Evolutionary conservation across 2,329 filamentous ascomycete species (phyloP), one percentile per base, ranked within the genome.

Genomic region (Ceratocystis destructans): DNA sequence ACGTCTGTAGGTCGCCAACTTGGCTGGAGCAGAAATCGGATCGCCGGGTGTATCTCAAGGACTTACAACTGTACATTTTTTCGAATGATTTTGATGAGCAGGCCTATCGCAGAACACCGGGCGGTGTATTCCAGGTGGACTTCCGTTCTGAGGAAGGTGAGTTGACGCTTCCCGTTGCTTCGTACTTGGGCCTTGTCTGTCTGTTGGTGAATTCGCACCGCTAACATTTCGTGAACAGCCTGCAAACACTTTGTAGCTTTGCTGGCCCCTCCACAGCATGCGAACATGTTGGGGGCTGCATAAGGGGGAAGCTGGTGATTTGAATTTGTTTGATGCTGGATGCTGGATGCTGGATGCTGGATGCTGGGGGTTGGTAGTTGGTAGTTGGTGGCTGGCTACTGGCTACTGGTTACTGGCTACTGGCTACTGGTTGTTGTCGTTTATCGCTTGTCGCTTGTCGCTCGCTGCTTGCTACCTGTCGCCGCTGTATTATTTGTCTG

Each of bases 51-150:
- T 79, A 78, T 74, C 73, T 86, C 1, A 77, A 76, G 44, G 80
- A 83, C 68, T 72, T 86, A 17, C 78, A 83, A 66, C 77, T 82
- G 0, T 85, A 84, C 71, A 79, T 85, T 6, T 86, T 86, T 71
- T 83, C 79, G 70, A 74, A 79, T n/a, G 73, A 77, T 1, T 86
- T 86, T 69, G 77, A 77, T 6, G 78, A 82, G 68, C 76, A 79
- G 65, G 76, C 77, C 61, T 80, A 83, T 73, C 79, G 82, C 3
- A 78, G 77, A 62, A 80, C 78, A 59, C 76, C 74, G 57, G 71
- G 73, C 1, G 78, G 79, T 5, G 77, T 77, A 0, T 83, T 83
- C 67, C 79, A 83, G 72, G 77, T 84, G 10, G 71, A 76, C 31
- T 84, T 84, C 70, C 71, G 75, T 33, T 76, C 72, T 44, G 76